phyloP scores from a whole-genome alignment of 768 basidiomycete species.

The Suillus brevipes region DNA sequence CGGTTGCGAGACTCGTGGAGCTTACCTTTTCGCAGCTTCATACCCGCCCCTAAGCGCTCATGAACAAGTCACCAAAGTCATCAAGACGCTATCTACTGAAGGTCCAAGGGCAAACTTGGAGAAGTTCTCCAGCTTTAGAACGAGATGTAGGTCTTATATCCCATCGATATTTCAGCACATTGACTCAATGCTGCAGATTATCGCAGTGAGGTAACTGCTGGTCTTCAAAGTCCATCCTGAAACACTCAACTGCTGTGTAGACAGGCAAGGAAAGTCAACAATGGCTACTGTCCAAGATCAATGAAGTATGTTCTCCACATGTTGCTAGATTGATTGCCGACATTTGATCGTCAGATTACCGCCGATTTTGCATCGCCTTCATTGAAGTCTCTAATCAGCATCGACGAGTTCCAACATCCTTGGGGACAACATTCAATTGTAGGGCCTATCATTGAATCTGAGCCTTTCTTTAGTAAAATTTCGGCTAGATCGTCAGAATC shows the following conservation, averaged over 20 bases:
- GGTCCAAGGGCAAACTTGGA: conserved; percentile 48
- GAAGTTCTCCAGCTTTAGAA: conserved; percentile 21
- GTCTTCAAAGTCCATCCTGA: neutral
- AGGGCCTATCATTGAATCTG: conserved; percentile 25
- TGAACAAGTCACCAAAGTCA: conserved; percentile 56
- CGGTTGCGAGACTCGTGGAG: neutral
- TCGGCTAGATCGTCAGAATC: conserved; percentile 66
- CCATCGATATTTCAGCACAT: neutral
- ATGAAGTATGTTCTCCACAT: conserved; percentile 45
- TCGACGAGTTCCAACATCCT: conserved; percentile 72
- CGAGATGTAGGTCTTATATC: conserved; percentile 2
- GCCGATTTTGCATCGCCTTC: conserved; percentile 55
- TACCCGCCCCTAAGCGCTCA: conserved; percentile 64
- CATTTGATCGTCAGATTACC: conserved; percentile 53
- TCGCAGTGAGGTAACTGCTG: conserved; percentile 6
- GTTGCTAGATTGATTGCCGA: conserved; percentile 12
- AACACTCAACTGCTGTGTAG: conserved; percentile 36
- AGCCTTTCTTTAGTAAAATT: conserved; percentile 8
- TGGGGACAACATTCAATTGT: conserved; percentile 88
- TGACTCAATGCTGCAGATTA: neutral
- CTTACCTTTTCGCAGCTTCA: conserved; percentile 35
- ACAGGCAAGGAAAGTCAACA: conserved; percentile 74
- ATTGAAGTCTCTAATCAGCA: conserved; percentile 55
- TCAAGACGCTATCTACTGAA: conserved; percentile 65
- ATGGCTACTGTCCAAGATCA: conserved; percentile 72